Conservation (phyloP, 2,329 filamentous ascomycete genomes). For the Dothideomycetes sp. region DNA sequence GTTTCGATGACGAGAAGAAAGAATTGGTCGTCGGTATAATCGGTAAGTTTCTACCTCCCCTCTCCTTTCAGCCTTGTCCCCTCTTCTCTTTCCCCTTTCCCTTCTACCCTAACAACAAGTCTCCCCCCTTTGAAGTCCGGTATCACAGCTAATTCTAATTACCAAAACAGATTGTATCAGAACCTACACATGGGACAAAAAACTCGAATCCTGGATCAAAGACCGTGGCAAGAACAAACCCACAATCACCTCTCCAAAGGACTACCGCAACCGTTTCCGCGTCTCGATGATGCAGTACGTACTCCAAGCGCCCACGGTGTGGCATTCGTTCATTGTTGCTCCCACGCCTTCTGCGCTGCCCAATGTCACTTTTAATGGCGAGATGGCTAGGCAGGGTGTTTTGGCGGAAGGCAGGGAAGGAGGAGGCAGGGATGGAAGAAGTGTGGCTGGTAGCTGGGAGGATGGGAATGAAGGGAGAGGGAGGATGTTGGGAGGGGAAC, state of each 20-base stretch:
- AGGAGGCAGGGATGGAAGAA: slow-evolving; percentile 3
- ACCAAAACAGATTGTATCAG: slow-evolving; percentile 81
- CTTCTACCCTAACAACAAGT: background rate
- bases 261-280: slow-evolving; percentile 92
- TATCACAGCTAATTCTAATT: too few relatives aligned
- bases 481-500: slow-evolving; percentile 3
- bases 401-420: slow-evolving; percentile 1
- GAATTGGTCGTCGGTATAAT: slow-evolving; percentile 97
- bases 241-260: slow-evolving; percentile 92
- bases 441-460: slow-evolving; percentile 5
- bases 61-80: background rate
- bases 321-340: slow-evolving; percentile 65
- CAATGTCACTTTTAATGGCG: slow-evolving; percentile 20
- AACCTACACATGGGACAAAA: slow-evolving; percentile 99
- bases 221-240: slow-evolving; percentile 82
- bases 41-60: slow-evolving; percentile 5
- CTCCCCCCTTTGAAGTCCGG: too few relatives aligned
- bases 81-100: background rate
- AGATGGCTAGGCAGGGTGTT: background rate
- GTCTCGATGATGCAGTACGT: slow-evolving; percentile 94
- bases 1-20: slow-evolving; percentile 80
- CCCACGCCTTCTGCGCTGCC: slow-evolving; percentile 24
- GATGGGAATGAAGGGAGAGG: slow-evolving; percentile 5
- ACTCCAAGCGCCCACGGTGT: slow-evolving; percentile 64
- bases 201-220: slow-evolving; percentile 99